These are phyloP conservation scores for Flaveria robusta DNA, from an alignment of 129 eudicot species.

Conservation along the genomic window DNA sequence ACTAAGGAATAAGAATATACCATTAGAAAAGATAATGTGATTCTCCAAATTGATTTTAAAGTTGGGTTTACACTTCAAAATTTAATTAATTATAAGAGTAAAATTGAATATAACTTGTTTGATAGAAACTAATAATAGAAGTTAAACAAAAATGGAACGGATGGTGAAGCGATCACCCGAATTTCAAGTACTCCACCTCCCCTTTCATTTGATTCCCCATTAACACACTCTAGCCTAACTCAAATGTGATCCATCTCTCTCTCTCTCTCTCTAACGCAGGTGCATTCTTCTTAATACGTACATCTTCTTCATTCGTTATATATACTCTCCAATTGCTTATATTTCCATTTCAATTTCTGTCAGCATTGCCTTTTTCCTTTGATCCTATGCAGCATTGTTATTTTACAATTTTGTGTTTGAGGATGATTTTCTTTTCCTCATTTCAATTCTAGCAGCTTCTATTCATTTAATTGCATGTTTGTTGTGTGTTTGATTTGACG, in stretches of 20 bases:
- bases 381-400: too few species aligned
- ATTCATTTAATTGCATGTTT: constrained; percentile 6
- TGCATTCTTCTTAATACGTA: constrained; percentile 15
- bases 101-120: too few species aligned
- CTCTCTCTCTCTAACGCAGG: neutral
- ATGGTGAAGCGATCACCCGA: constrained; percentile 41
- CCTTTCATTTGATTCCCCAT: constrained; percentile 32
- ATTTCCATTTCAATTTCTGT: constrained; percentile 12
- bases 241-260: neutral
- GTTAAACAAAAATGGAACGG: constrained; percentile 23
- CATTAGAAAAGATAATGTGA: too few species aligned
- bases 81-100: too few species aligned
- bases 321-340: neutral
- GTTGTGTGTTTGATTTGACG: constrained; percentile 9
- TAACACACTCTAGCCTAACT: constrained; percentile 25
- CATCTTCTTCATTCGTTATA: neutral
- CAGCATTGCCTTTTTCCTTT: neutral
- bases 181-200: constrained; percentile 20
- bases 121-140: constrained; percentile 35
- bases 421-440: too few species aligned
- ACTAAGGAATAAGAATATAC: too few species aligned
- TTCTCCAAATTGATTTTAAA: too few species aligned
- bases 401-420: too few species aligned
- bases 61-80: too few species aligned
- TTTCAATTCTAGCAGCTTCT: neutral